Base-by-base conservation (phyloP, 163 green algal species). In the Scenedesmus sp. region DNA sequence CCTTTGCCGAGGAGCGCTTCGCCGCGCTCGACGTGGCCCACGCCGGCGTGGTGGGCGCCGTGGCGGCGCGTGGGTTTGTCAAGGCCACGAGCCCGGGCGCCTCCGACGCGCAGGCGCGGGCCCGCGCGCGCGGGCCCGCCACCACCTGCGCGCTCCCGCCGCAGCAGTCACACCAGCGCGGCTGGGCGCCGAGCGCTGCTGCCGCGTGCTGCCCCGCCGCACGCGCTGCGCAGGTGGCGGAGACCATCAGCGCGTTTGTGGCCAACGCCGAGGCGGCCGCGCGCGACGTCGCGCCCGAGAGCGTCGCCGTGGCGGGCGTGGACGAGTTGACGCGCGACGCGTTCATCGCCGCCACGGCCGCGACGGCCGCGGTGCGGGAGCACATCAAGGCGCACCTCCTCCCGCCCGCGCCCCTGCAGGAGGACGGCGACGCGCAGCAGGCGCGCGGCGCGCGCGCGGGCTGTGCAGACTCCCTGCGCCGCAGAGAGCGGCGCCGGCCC, bases 1-100 rank as follows among this genome's bases (percentile, higher is more conserved):
- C 18, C 18, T 60, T 85, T 42, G 80, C 65, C 20, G 72, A 82
- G 13, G 80, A 85, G 18, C 66, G 74, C 42, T 85, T 85, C 63
- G 57, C 57, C 2, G 72, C 72, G 6, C 57, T 85, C 64, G 80
- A 85, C 60, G 53, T 77, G 22, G 51, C 79, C 48, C 58, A 60
- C 33, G 60, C 65, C 0, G 80, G 69, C 4, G 26, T 47, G 14
- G 63, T 82, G 63, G n/a, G 15, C 26, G 53, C 70, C 13, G 34
- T 65, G 7, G n/a, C 66, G 5, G 62, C 63, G 20, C 64, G 62
- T 31, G 33, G 47, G n/a, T 75, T 75, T 42, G 47, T 75, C 17
- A 78, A 79, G 20, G 33, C 50, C 39, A 71, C 63, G 54, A 58
- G 56, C 39, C 64, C 51, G 7, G 56, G 26, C 29, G 53, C 20